A percentile compares a stretch with the other conserved stretches of the same genome.
phyloP scores from a whole-genome alignment of 768 basidiomycete genomes.

The Pulveroboletus sp. region DNA sequence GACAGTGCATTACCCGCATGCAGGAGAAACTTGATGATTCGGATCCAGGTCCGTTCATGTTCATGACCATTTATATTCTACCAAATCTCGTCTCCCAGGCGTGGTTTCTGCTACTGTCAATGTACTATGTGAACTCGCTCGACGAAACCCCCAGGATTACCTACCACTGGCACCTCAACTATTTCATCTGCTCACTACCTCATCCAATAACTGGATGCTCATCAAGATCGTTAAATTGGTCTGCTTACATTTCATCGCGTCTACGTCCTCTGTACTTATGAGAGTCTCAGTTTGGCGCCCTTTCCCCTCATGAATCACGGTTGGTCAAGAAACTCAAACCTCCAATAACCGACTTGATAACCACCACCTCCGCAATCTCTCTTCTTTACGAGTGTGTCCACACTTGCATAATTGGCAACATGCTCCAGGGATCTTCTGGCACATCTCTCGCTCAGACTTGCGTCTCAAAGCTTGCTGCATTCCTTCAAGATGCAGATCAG shows the following conservation, averaged over 20 bases:
- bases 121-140: conserved; percentile 87
- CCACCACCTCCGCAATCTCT: conserved; percentile 92
- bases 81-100: conserved; percentile 39
- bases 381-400: conserved; percentile 97
- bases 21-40: conserved; percentile 78
- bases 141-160: conserved; percentile 74
- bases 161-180: conserved; percentile 85
- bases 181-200: conserved; percentile 88
- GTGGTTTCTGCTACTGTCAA: conserved; percentile 95
- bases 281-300: conserved; percentile 72
- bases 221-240: conserved; percentile 98
- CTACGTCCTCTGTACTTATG: neutral
- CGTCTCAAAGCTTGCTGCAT: conserved; percentile 88
- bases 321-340: conserved; percentile 91
- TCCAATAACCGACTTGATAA: conserved; percentile 92
- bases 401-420: conserved; percentile 95
- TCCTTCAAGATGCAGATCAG: conserved; percentile 90
- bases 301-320: conserved; percentile 89
- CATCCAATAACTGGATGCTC: conserved; percentile 99
- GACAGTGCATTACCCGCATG: conserved; percentile 60
- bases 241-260: conserved; percentile 19
- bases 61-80: neutral
- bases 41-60: conserved; percentile 49
- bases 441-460: conserved; percentile 79
- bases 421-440: conserved; percentile 79